Conservation (phyloP, 2,329 filamentous ascomycete species). For the Oidium heveae region DNA sequence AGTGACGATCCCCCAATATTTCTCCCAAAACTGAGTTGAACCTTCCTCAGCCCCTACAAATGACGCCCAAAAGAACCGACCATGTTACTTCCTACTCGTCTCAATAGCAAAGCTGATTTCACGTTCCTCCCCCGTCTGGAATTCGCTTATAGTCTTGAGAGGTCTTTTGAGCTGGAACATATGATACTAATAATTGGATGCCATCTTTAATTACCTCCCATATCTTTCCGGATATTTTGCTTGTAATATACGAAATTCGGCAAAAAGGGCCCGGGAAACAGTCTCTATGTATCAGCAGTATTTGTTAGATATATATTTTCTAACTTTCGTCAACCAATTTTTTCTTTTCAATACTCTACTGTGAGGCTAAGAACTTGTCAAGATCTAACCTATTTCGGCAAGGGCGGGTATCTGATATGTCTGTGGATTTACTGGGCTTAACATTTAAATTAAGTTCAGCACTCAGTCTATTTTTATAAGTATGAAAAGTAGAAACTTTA, state of each 20-base stretch:
- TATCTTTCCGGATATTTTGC: neutral
- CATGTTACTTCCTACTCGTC: no score
- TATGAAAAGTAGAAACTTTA: neutral
- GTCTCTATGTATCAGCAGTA: neutral
- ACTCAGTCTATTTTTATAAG: neutral
- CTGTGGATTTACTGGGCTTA: neutral
- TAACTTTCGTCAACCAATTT: neutral
- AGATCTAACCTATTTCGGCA: neutral
- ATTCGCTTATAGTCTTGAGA: no score
- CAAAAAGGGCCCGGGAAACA: neutral
- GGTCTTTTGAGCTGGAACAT: no score
- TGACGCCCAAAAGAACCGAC: no score
- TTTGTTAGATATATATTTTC: neutral
- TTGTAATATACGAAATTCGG: neutral
- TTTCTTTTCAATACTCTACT: neutral
- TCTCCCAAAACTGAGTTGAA: no score
- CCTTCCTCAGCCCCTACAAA: no score
- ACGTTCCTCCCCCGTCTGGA: no score
- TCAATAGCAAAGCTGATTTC: no score
- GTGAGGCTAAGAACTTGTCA: neutral
- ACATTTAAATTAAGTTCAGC: neutral
- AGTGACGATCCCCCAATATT: no score
- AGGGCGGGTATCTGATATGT: neutral
- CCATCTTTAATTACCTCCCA: no score
- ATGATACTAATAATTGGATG: neutral